A percentile compares a stretch with the other conserved stretches of the same genome.
These are phyloP conservation scores for Elsinoe ampelina DNA, from an alignment of 2,329 filamentous ascomycete genomes.

Conservation along the genomic window DNA sequence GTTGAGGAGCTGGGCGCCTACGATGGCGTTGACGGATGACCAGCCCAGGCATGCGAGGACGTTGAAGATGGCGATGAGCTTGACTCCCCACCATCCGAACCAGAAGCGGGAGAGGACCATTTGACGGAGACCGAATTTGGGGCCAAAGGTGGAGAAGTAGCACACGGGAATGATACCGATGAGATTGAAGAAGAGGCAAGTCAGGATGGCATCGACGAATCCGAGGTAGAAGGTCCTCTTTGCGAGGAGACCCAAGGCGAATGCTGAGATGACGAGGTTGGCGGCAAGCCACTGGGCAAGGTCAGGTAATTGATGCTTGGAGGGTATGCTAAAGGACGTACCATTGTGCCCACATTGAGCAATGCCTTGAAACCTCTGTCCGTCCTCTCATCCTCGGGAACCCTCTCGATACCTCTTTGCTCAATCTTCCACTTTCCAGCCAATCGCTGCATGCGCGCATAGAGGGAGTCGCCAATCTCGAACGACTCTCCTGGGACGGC, in stretches of 20 bases:
- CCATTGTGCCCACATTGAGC: constrained; percentile 62
- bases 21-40: constrained; percentile 68
- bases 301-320: constrained; percentile 16
- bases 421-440: constrained; percentile 60
- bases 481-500: constrained; percentile 52
- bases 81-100: constrained; percentile 63
- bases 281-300: constrained; percentile 58
- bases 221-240: constrained; percentile 60
- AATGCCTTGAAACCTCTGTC: constrained; percentile 47
- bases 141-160: constrained; percentile 70
- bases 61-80: constrained; percentile 59
- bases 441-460: constrained; percentile 52
- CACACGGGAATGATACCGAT: constrained; percentile 63
- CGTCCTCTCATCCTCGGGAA: constrained; percentile 59
- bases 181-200: constrained; percentile 66
- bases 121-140: constrained; percentile 63
- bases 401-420: constrained; percentile 65
- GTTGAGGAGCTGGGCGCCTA: constrained; percentile 67
- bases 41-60: constrained; percentile 64
- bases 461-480: constrained; percentile 45
- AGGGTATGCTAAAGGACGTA: constrained; percentile 28
- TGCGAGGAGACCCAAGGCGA: constrained; percentile 65
- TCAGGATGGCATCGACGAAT: constrained; percentile 62
- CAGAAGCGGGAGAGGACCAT: constrained; percentile 73
- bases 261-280: constrained; percentile 69